Base-by-base conservation (phyloP, 176 grass and related monocot genomes). In the Cenchrus americanus region DNA sequence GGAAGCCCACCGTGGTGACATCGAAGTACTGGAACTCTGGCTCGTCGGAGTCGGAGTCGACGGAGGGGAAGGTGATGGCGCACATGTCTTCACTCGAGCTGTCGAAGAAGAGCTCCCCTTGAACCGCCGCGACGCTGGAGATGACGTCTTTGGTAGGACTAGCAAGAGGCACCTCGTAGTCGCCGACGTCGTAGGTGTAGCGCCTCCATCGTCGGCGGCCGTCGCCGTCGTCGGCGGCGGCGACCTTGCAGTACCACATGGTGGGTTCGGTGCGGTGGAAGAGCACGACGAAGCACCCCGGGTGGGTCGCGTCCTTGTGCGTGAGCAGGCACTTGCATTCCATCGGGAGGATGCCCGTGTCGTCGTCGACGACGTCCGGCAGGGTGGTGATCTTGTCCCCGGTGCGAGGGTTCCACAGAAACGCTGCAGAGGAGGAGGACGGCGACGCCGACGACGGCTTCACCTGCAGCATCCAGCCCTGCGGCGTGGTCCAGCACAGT, bases 401-500 rank as follows among this genome's bases (percentile, higher is more conserved):
- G 41, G 58, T 78, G 22, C 41, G 12, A 62, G 75, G 75, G 40
- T 62, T 77, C 75, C 55, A 62, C 11, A 61, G 40, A 21, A 2
- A 61, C 1, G 73, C 53, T 13, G 44, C 11, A 0, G 46, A 26
- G 10, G 69, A 14, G 0, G 71, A 0, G 0, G 4, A 34, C 1
- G 7, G 42, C 42, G 6, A 44, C 42, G 42, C 2, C 42, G 42
- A 5, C 6, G 7, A 44, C 42, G 5, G 42, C 4, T 7, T 51
- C 7, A 77, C 6, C 10, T 60, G 54, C 52, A 76, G 73, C 54
- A 60, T 44, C 54, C 74, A 61, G 21, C 74, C 74, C 54, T 77
- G 74, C 74, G 55, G 55, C 1, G 54, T 61, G 54, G 30, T 77
- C 74, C 74, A 77, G 54, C 54, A 77, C 55, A 61, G n/a, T n/a